Evolutionary conservation across 371 early-diverging fungal species (phyloP).

Genomic region (Mucor sp.): DNA sequence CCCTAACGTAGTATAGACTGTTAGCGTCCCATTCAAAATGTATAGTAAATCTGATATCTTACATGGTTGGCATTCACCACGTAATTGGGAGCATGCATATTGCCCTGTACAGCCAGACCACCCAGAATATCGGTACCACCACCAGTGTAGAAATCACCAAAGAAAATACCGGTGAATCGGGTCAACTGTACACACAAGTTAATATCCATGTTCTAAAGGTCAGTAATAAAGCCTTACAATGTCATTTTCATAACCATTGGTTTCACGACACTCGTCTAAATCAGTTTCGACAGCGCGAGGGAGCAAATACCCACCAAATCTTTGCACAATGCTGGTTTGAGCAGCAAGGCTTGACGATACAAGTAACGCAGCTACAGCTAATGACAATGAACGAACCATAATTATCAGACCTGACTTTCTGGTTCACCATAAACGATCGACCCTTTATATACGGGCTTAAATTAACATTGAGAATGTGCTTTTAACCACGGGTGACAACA

Average conservation of each 20-base stretch:
- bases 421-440: not conserved
- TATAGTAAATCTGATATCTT: not conserved
- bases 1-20: not conserved
- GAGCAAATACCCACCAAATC: not conserved
- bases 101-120: slow-evolving; percentile 25
- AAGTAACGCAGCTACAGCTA: not conserved
- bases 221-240: not conserved
- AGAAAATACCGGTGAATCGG: slow-evolving; percentile 28
- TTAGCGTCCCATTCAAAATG: not conserved
- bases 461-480: not conserved
- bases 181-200: slow-evolving; percentile 1
- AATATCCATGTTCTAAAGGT: no score
- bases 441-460: not conserved
- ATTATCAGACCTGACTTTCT: not conserved
- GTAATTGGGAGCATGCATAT: slow-evolving; percentile 14
- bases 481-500: not conserved
- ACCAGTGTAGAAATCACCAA: slow-evolving; percentile 16
- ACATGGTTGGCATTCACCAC: slow-evolving; percentile 21
- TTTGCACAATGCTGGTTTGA: not conserved
- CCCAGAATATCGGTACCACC: slow-evolving; percentile 26
- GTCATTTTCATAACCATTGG: not conserved
- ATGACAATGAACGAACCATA: not conserved
- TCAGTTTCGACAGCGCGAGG: not conserved
- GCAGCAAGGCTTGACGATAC: not conserved
- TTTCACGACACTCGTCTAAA: not conserved